Conservation (phyloP, 805 yeast species). For the Hanseniaspora osmophila region DNA sequence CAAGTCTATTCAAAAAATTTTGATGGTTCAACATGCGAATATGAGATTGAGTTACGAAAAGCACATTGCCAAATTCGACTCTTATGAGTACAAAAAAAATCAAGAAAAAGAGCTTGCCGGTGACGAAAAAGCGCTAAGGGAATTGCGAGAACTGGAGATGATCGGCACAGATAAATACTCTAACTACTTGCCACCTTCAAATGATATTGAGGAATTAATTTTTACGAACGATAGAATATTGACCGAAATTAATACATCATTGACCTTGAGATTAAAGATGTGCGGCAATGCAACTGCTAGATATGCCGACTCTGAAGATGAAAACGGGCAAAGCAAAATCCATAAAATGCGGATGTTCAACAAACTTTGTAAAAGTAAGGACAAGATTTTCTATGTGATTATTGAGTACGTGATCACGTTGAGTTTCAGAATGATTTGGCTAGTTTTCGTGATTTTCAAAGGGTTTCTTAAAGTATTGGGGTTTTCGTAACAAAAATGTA, state of each 20-base stretch:
- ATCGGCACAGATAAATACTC: background rate
- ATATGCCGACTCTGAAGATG: too few species aligned
- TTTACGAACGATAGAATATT: conserved; percentile 53
- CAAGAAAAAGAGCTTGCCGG: background rate
- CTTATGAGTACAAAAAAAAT: background rate
- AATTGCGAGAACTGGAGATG: background rate
- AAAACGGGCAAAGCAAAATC: too few species aligned
- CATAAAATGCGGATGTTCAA: background rate
- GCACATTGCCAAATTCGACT: background rate
- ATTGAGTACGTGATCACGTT: conserved; percentile 18
- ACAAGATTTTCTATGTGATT: conserved; percentile 11
- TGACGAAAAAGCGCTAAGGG: background rate
- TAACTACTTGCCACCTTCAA: background rate
- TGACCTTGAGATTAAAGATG: conserved; percentile 40
- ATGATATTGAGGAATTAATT: conserved; percentile 37
- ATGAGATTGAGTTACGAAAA: background rate
- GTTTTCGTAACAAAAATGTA: background rate
- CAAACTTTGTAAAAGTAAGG: background rate
- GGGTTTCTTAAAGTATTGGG: conserved; percentile 7
- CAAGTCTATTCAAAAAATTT: background rate
- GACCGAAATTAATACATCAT: conserved; percentile 60
- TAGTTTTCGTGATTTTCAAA: conserved; percentile 14
- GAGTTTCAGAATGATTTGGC: conserved; percentile 20
- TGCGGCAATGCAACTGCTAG: background rate
- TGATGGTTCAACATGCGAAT: background rate